Evolutionary conservation across 1,284 basidiomycete genomes (phyloP), one percentile per base, ranked within the genome.

Genomic region (Kalmanozyma brasiliensis): DNA sequence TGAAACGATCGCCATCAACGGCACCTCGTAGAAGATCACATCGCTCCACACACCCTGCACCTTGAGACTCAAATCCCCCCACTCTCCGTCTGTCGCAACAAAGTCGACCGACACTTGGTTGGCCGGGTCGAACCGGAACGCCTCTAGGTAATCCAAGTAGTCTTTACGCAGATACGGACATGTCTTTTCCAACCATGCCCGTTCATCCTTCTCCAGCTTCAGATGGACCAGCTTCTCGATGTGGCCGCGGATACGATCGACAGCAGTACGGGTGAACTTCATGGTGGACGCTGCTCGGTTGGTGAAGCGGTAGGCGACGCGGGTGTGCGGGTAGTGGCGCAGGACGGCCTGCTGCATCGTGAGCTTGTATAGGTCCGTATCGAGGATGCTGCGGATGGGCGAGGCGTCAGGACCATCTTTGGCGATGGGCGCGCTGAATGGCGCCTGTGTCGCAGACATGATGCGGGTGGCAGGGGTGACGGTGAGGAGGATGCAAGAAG

Each of bases 361-460:
- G 48, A 98, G 85, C 92, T 96, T 98, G 89, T 98, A 98, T 36
- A 97, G 85, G 82, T 98, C 95, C 0, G 94, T 96, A 83, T 98
- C 95, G 52, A 98, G 87, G 52, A 98, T 85, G 26, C 92, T 93
- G 16, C 68, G 49, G 22, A 77, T 53, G 3, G 69, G 64, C 5
- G 60, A 1, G 2, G 52, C 32, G 17, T 49, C 45, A 1, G 38
- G 46, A 5, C 16, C 62, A 55, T 65, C 55, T 16, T 65, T 53
- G 61, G n/a, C 22, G 10, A 36, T 35, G n/a, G 45, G 11, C 10
- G 32, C 19, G 11, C 22, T 20, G 17, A 9, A 5, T 4, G 35
- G 10, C 4, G 46, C 5, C 5, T 34, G 10, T 11, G 43, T 22
- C n/a, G 46, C 35, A 19, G 46, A 20, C 46, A 48, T 48, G n/a